Conservation (phyloP, 345 rosid genomes). For the Pistacia atlantica region DNA sequence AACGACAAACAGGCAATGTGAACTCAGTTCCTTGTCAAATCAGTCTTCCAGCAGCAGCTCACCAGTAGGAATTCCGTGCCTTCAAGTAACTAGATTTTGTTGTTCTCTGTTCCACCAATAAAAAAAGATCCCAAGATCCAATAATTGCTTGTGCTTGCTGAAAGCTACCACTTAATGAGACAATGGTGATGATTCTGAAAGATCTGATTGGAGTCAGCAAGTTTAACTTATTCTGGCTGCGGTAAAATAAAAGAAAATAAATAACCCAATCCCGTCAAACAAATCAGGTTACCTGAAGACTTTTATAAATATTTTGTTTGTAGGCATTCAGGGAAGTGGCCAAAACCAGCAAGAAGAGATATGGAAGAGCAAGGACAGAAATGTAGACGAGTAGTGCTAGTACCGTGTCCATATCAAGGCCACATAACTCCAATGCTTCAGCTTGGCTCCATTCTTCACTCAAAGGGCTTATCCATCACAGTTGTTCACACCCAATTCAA, state of each 20-base stretch:
- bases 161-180: no score
- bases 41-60: no score
- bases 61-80: no score
- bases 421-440: conserved; percentile 77
- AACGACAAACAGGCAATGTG: conserved; percentile 19
- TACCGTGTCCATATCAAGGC: conserved; percentile 69
- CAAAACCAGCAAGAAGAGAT: neutral
- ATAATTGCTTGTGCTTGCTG: conserved; percentile 68
- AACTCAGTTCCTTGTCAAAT: no score
- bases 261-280: neutral
- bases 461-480: conserved; percentile 60
- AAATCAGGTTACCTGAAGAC: no score
- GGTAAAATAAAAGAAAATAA: no score
- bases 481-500: conserved; percentile 46
- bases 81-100: no score
- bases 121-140: conserved; percentile 45
- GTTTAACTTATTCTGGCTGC: no score
- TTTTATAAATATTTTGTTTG: no score
- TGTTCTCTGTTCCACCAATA: no score
- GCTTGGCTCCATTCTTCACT: conserved; percentile 55
- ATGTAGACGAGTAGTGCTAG: conserved; percentile 33
- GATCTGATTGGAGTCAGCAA: no score
- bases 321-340: neutral
- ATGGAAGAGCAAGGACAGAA: conserved; percentile 13
- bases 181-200: no score